Evolutionary conservation across 2,329 filamentous ascomycete genomes (phyloP).

Genomic region (Paecilomyces sp.): DNA sequence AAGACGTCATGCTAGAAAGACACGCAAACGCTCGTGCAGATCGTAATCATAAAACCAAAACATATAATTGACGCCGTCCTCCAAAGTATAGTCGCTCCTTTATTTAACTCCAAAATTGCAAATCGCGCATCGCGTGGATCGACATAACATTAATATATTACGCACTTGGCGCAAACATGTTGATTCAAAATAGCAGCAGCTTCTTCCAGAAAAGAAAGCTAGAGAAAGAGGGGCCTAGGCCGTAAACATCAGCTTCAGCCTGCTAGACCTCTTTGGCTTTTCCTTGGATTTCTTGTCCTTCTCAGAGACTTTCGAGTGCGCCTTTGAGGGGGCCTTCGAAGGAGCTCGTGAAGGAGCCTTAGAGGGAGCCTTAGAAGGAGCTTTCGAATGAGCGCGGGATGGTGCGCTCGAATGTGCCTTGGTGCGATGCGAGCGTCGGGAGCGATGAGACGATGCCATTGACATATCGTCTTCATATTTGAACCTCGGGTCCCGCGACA

Average conservation of each 20-base stretch:
- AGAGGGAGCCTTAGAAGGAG: slow-evolving; percentile 11
- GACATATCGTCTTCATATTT: slow-evolving; percentile 24
- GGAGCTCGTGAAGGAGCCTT: slow-evolving; percentile 10
- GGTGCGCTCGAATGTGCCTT: slow-evolving; percentile 1
- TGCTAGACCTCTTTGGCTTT: slow-evolving; percentile 33
- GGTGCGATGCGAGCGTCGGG: slow-evolving; percentile 20
- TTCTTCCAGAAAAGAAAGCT: background rate
- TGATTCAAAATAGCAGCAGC: slow-evolving; percentile 19
- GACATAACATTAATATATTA: background rate
- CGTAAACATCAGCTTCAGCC: slow-evolving; percentile 14
- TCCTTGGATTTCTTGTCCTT: slow-evolving; percentile 21
- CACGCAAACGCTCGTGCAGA: background rate
- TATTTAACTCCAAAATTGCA: background rate
- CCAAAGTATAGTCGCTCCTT: background rate
- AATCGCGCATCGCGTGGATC: background rate
- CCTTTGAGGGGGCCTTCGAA: slow-evolving; percentile 9
- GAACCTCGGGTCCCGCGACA: slow-evolving; percentile 24
- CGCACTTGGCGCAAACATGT: background rate
- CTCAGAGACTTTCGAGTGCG: slow-evolving; percentile 15
- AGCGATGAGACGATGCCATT: slow-evolving; percentile 27
- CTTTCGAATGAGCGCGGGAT: slow-evolving; percentile 10
- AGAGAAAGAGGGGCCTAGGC: background rate
- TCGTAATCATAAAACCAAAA: background rate
- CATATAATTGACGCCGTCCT: background rate
- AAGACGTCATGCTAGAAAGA: background rate